Evolutionary conservation across 108 stramenopile species (phyloP).

Genomic region (Skeletonema marinoi): DNA sequence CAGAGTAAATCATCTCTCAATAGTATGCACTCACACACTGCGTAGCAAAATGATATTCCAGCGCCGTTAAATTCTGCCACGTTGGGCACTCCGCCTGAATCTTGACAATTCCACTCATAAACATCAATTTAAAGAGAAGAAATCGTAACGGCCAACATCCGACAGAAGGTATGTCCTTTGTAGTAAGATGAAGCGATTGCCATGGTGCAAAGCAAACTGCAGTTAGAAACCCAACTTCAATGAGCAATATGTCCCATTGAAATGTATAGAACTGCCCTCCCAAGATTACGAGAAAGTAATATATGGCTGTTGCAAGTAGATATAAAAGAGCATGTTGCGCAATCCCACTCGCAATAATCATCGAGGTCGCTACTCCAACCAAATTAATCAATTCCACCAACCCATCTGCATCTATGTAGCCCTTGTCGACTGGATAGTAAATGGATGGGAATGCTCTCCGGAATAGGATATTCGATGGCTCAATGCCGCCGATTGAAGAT

Average conservation of each 20-base stretch:
- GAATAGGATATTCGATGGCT: slow-evolving; percentile 39
- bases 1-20: too few relatives aligned
- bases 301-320: slow-evolving; percentile 34
- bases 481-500: slow-evolving; percentile 41
- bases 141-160: slow-evolving; percentile 56
- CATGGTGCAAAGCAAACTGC: slow-evolving; percentile 56
- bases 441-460: slow-evolving; percentile 17
- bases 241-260: slow-evolving; percentile 84
- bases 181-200: background rate
- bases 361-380: slow-evolving; percentile 12
- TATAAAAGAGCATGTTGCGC: slow-evolving; percentile 45
- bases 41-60: slow-evolving; percentile 80
- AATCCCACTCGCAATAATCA: slow-evolving; percentile 14
- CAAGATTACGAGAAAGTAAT: slow-evolving; percentile 29
- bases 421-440: background rate
- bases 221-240: slow-evolving; percentile 60
- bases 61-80: slow-evolving; percentile 71
- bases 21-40: slow-evolving; percentile 35
- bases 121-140: slow-evolving; percentile 75
- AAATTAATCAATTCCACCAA: slow-evolving; percentile 42
- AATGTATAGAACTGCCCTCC: slow-evolving; percentile 68
- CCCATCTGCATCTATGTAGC: slow-evolving; percentile 37
- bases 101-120: slow-evolving; percentile 81
- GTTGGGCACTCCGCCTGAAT: slow-evolving; percentile 72
- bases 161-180: background rate